These are phyloP conservation scores for Austroboletus novae-zelandiae DNA, from an alignment of 1,284 basidiomycete species.

Conservation along the genomic window DNA sequence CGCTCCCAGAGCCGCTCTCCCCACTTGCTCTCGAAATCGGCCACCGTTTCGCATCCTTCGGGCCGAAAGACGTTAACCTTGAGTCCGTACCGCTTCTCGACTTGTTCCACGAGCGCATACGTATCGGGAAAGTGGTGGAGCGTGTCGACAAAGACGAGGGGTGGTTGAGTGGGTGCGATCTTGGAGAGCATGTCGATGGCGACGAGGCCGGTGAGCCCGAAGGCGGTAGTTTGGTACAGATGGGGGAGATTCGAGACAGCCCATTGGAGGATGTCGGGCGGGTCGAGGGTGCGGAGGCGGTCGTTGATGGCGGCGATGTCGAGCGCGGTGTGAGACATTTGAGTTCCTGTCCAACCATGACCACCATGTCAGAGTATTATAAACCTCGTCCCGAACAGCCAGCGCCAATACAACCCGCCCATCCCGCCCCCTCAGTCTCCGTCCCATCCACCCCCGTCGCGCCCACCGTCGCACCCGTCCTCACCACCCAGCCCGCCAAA, in stretches of 20 bases:
- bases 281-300: conserved; percentile 63
- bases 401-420: conserved; percentile 18
- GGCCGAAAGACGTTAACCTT: conserved; percentile 82
- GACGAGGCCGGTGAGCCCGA: conserved; percentile 89
- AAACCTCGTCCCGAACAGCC: conserved; percentile 27
- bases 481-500: conserved; percentile 13
- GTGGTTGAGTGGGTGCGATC: conserved; percentile 54
- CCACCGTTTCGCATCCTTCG: conserved; percentile 62
- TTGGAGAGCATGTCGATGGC: conserved; percentile 92
- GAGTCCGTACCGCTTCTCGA: conserved; percentile 73
- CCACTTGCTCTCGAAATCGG: conserved; percentile 81
- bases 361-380: conserved; percentile 27
- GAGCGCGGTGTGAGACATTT: conserved; percentile 38
- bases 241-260: conserved; percentile 74
- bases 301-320: conserved; percentile 71
- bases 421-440: conserved; percentile 14
- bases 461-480: conserved; percentile 8
- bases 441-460: conserved; percentile 20
- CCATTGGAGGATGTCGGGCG: conserved; percentile 85
- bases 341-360: background rate
- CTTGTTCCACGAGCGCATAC: conserved; percentile 80
- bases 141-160: conserved; percentile 92
- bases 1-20: conserved; percentile 87
- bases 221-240: conserved; percentile 90
- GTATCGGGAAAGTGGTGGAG: conserved; percentile 97